Base-by-base conservation (phyloP, 1,284 basidiomycete genomes). In the Melampsora occidentalis region DNA sequence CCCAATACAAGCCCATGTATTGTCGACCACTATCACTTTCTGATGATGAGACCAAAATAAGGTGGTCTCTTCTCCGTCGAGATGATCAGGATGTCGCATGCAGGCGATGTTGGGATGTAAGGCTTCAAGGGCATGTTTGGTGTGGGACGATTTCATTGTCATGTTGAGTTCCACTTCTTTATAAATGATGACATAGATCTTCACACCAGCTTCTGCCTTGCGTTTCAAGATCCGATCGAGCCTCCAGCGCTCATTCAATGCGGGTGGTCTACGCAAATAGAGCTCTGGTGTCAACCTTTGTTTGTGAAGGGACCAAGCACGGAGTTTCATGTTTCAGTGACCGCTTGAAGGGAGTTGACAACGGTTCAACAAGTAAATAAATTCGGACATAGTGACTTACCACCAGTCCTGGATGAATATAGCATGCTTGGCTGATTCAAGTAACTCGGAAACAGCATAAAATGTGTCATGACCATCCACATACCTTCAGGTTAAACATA, bases 191-290 rank as follows among this genome's bases (percentile, higher is more conserved):
- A 94, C 88, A 83, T 94, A 92, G 71, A 97, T 85, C 82, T 90
- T 91, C 76, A 97, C 95, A 31, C 95, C 94, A 81, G 94, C 85
- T 81, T 92, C 86, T 0, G 95, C 95, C 84, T 97, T 97, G 77
- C 90, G 88, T 83, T 91, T 86, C 62, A 97, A 85, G 10, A 97
- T 82, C 61, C 89, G 85, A 82, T 97, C 94, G 35, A 97, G 86
- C 25, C 94, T 87, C 88, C 90, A 97, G 82, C 95, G 89, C 7
- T 90, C 88, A 81, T 91, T 87, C 80, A 89, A 85, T 0, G 91
- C 90, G 1, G 93, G 90, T 0, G 95, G 95, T 20, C 95, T 90
- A 66, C 94, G 90, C 31, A 97, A 89, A 83, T 93, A 94, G 4
- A 97, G 85, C 82, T 97, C 94, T 0, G 94, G 94, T 0, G 91